Conservation (phyloP, 352 stramenopile species). For the Globisporangium viniferum region DNA sequence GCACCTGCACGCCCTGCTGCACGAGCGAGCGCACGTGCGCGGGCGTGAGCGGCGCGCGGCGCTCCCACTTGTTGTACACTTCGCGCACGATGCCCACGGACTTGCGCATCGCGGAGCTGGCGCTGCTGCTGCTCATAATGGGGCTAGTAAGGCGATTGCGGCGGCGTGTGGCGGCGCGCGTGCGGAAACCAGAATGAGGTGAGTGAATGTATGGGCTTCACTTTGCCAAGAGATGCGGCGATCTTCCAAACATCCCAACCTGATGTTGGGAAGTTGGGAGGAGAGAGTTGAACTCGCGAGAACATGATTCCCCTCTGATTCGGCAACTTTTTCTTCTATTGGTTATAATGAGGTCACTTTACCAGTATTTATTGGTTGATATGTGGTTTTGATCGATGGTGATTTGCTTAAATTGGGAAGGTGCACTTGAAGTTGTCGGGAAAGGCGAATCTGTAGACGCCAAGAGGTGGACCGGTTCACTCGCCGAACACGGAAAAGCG, state of each 20-base stretch:
- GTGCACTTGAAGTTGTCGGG: background rate
- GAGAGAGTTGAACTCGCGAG: background rate
- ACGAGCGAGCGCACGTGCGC: constrained; percentile 86
- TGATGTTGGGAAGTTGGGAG: background rate
- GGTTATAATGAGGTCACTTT: background rate
- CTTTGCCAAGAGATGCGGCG: background rate
- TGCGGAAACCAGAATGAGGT: constrained; percentile 1
- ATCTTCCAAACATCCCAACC: background rate
- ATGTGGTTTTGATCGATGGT: background rate
- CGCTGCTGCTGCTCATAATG: constrained; percentile 9
- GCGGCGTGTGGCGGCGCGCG: background rate
- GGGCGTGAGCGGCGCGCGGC: constrained; percentile 89
- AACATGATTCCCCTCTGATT: constrained; percentile 4
- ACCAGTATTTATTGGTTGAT: background rate
- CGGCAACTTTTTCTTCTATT: background rate
- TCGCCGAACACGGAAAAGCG: background rate
- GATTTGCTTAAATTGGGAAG: background rate
- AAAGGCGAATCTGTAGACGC: background rate
- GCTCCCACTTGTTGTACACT: constrained; percentile 95
- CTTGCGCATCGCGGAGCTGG: constrained; percentile 24
- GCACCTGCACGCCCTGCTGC: constrained; percentile 78
- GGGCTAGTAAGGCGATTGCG: too few species aligned
- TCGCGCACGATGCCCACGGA: constrained; percentile 92
- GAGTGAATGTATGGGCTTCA: background rate
- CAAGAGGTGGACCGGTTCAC: background rate